Evolutionary conservation across 2,329 filamentous ascomycete genomes (phyloP).

Genomic region (Xylaria sp.): DNA sequence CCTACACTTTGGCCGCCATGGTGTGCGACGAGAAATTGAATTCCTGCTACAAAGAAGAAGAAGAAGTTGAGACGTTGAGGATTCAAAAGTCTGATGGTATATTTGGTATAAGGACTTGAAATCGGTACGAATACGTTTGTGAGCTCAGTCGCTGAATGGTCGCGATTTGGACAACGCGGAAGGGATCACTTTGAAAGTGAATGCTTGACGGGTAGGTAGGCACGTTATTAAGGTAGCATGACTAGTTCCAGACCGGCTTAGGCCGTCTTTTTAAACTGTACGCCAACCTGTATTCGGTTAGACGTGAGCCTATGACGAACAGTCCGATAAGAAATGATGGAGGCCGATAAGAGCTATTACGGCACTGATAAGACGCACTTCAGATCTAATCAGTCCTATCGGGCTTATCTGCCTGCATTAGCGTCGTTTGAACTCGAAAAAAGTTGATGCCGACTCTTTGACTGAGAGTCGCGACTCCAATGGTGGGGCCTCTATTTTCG

Average conservation of each 20-base stretch:
- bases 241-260: no score
- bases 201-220: neutral
- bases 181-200: neutral
- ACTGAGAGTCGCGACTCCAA: slow-evolving; percentile 13
- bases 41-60: neutral
- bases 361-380: neutral
- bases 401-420: slow-evolving; percentile 22
- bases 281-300: no score
- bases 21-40: slow-evolving; percentile 10
- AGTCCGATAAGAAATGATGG: neutral
- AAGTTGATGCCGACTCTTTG: slow-evolving; percentile 21
- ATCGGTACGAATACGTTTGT: neutral
- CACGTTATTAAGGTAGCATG: no score
- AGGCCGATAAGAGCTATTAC: neutral
- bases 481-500: slow-evolving; percentile 21
- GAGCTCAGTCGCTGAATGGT: neutral
- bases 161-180: neutral
- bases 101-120: neutral
- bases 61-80: neutral
- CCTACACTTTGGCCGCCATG: slow-evolving; percentile 49
- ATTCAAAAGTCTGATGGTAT: neutral
- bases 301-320: no score
- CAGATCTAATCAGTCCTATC: slow-evolving; percentile 11
- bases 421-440: slow-evolving; percentile 21
- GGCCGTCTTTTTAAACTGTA: no score